Base-by-base conservation (phyloP, 441 rosid species). In the Adansonia gregorii region DNA sequence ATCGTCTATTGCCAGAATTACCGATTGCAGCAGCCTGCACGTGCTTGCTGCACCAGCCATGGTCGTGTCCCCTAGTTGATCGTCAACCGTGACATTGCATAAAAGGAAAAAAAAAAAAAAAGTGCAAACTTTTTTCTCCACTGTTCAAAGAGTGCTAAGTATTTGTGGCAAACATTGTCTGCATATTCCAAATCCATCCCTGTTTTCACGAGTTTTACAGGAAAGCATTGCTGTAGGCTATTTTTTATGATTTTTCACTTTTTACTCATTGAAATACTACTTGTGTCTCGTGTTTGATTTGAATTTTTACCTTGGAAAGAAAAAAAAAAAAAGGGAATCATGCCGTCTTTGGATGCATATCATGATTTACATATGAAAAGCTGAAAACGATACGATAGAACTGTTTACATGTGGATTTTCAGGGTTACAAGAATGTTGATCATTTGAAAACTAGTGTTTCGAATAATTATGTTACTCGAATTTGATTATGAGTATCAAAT, bases 11-110 rank as follows among this genome's bases (percentile, higher is more conserved):
- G 49, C 8, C 7, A 56, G 68, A 71, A 67, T 59, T 48, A 58
- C 65, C 12, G 17, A 73, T 24, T 61, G 74, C 77, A 63, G 64
- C 35, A 22, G 64, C 64, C 64, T 59, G 73, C 76, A 67, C 72
- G 56, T 55, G 84, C 78, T 73, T 73, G 75, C 63, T 68, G 72
- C 41, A 17, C 83, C 76, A 70, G 66, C 81, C 76, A 74, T 46
- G 15, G 35, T 15, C 8, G 49, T 76, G 65, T 27, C 35, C 35
- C 68, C 66, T 9, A 41, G 51, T 58, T 8, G 51, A 20, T 58
- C 63, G 75, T 56, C 61, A 56, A 56, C 11, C 39, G 67, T 49
- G 68, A 70, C 84, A 76, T 27, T 27, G 35, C 79, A 43, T 73
- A 27, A 27, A 27, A 27, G 35, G 35, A 82, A 70, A 75, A 64